Conservation (phyloP, 2,329 filamentous ascomycete genomes). For the Pseudogymnoascus sp. region DNA sequence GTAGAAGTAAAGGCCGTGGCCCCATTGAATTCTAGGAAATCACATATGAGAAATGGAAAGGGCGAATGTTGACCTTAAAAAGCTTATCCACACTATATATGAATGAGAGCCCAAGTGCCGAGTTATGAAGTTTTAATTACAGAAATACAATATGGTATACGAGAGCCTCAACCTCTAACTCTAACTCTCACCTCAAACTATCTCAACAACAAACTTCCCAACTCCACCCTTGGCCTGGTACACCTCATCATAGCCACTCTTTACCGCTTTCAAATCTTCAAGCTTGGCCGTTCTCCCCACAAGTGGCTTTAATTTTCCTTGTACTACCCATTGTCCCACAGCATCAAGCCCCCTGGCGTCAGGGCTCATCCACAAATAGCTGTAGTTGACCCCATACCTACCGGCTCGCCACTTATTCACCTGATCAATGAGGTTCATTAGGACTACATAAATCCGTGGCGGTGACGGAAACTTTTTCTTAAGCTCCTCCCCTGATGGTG, state of each 20-base stretch:
- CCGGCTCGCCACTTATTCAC: conserved; percentile 22
- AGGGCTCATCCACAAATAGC: conserved; percentile 30
- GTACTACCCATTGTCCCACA: conserved; percentile 23
- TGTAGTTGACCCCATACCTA: conserved; percentile 31
- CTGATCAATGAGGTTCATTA: conserved; percentile 28
- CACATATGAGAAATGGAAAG: not conserved
- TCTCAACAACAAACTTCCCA: conserved; percentile 33
- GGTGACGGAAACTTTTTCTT: conserved; percentile 25
- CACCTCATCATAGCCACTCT: conserved; percentile 30
- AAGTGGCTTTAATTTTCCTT: conserved; percentile 27
- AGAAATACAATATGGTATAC: not conserved
- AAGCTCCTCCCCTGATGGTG: conserved; percentile 31
- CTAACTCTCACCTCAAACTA: not conserved
- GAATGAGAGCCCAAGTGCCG: not conserved
- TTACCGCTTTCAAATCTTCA: conserved; percentile 30
- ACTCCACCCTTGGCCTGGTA: conserved; percentile 33
- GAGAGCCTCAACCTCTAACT: not conserved
- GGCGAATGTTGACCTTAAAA: not conserved
- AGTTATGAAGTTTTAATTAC: not conserved
- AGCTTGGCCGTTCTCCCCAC: conserved; percentile 29
- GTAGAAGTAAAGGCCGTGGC: no score
- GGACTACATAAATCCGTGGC: conserved; percentile 18
- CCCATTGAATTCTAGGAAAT: no score
- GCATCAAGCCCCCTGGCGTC: conserved; percentile 28
- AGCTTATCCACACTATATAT: no score